Evolutionary conservation across 163 green algal species (phyloP), one percentile per base, ranked within the genome.

Genomic region (Scenedesmus sp.): DNA sequence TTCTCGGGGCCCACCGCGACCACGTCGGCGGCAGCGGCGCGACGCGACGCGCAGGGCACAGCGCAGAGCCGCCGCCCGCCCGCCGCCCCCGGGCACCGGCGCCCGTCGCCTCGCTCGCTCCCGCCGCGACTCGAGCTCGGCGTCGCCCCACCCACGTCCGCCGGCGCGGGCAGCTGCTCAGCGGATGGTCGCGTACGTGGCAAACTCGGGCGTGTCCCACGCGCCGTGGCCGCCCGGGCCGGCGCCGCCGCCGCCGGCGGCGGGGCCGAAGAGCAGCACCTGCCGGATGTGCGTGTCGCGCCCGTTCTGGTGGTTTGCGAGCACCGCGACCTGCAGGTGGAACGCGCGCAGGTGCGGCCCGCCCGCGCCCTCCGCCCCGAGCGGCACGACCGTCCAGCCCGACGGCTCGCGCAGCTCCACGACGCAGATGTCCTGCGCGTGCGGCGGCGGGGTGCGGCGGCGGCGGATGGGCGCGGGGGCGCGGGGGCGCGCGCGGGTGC

Each of bases 241-340:
- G 39, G 13, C 29, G 17, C 17, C 51, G 28, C 22, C 42, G 20
- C 13, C 56, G 36, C 34, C n/a, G 3, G 33, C 31, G 13, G 24
- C 63, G 22, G 91, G 90, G 4, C 89, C 92, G 82, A 87, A 94
- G 26, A 97, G 78, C 24, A 87, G 79, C 9, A 94, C 79, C 73
- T 94, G 87, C 7, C 95, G 82, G 0, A 98, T 81, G 78, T 98
- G 95, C 0, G 95, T 98, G 86, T 99, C 96, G 0, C 96, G 80
- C 1, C 96, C 96, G 70, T 98, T 99, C 74, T 99, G 96, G 77
- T 99, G 96, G 88, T 99, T 99, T 39, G 87, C 81, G 4, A 98
- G 74, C 0, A 99, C 84, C 3, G 91, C 94, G 17, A 99, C 63
- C 84, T 70, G 58, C 18, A 62, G 2, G 22, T 48, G 42, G 45